A percentile compares a stretch with the other conserved stretches of the same genome.
Conservation (phyloP, 345 rosid species). For the Cardamine chenopodiifolia region DNA sequence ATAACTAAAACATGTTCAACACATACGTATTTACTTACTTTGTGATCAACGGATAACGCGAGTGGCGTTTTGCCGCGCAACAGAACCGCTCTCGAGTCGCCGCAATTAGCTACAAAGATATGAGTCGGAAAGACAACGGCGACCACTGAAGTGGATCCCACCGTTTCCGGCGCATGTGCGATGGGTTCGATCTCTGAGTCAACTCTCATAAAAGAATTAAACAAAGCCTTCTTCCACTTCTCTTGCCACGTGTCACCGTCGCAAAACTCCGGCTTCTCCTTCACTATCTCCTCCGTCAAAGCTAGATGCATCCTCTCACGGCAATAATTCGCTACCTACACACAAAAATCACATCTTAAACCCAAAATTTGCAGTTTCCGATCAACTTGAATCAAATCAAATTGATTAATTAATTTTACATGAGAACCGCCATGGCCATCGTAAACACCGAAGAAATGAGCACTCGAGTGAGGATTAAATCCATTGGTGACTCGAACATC, state of each 20-base stretch:
- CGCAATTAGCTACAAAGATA: slow-evolving; percentile 70
- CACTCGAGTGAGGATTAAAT: slow-evolving; percentile 36
- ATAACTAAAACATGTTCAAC: background rate
- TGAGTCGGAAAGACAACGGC: slow-evolving; percentile 60
- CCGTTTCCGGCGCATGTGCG: slow-evolving; percentile 60
- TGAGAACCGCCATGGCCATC: slow-evolving; percentile 87
- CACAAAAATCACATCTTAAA: background rate
- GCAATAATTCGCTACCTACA: slow-evolving; percentile 71
- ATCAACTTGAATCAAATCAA: background rate
- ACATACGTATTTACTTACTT: slow-evolving; percentile 41
- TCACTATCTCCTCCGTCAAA: slow-evolving; percentile 65
- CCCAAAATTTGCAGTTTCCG: background rate
- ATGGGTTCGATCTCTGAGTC: slow-evolving; percentile 57
- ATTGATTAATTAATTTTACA: slow-evolving; percentile 37
- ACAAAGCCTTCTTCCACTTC: slow-evolving; percentile 61
- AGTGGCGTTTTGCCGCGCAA: slow-evolving; percentile 63
- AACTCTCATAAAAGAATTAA: slow-evolving; percentile 62
- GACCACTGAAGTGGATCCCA: slow-evolving; percentile 88
- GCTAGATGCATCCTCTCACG: slow-evolving; percentile 65
- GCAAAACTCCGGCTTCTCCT: slow-evolving; percentile 39
- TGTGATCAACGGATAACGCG: slow-evolving; percentile 71
- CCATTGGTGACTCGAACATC: slow-evolving; percentile 33
- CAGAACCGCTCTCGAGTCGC: slow-evolving; percentile 84
- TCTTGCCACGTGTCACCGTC: slow-evolving; percentile 52
- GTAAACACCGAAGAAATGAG: slow-evolving; percentile 75